A percentile compares a stretch with the other conserved stretches of the same genome.
phyloP scores from a whole-genome alignment of 768 basidiomycete genomes.

The Lactarius trivialis region DNA sequence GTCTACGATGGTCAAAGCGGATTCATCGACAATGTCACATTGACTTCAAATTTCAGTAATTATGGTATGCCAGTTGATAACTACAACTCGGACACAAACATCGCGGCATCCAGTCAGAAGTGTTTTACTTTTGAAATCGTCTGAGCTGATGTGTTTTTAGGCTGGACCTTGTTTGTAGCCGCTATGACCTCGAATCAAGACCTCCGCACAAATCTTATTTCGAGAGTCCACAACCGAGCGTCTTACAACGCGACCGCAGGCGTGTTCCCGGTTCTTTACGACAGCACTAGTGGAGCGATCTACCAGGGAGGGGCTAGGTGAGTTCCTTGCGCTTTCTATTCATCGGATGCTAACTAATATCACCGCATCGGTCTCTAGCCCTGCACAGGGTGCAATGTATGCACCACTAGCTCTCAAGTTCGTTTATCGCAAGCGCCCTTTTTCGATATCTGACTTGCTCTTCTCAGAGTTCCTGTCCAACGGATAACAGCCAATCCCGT shows the following conservation, averaged over 20 bases:
- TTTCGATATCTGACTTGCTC: neutral
- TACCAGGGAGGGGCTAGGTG: constrained; percentile 15
- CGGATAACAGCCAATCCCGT: neutral
- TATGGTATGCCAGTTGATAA: constrained; percentile 18
- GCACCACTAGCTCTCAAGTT: constrained; percentile 25
- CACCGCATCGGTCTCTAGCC: constrained; percentile 5
- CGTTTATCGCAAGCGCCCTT: neutral
- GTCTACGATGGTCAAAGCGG: constrained; percentile 8
- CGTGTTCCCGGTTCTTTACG: constrained; percentile 11
- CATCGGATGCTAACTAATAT: neutral
- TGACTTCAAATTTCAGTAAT: neutral
- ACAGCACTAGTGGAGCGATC: neutral
- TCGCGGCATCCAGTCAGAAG: neutral
- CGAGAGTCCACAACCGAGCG: constrained; percentile 7
- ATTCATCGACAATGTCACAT: neutral
- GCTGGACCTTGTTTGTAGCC: constrained; percentile 15
- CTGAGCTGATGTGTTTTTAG: constrained; percentile 2
- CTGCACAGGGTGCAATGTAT: constrained; percentile 25
- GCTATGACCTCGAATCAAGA: constrained; percentile 2
- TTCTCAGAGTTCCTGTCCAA: no score
- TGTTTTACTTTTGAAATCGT: neutral
- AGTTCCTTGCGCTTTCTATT: neutral
- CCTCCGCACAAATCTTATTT: constrained; percentile 8
- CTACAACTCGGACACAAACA: neutral
- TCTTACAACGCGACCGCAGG: constrained; percentile 2